Evolutionary conservation across 257 asterid genomes (phyloP).

Genomic region (Gentiana straminea): DNA sequence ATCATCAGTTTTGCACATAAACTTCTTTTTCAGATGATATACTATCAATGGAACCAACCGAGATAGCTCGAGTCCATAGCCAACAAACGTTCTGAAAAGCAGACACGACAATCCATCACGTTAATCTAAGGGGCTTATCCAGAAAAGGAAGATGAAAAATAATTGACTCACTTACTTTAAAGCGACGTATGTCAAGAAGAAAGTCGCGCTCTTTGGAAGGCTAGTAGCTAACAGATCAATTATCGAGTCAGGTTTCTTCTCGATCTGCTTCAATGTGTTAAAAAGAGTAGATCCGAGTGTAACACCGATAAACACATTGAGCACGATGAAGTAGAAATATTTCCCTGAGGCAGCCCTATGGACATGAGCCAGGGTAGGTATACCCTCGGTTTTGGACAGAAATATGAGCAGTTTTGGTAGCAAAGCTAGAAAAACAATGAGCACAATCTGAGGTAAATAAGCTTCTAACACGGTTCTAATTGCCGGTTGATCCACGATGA

Average conservation of each 20-base stretch:
- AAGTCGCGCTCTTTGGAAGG: constrained; percentile 93
- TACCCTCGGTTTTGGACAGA: constrained; percentile 84
- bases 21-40: constrained; percentile 66
- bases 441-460: constrained; percentile 86
- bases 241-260: constrained; percentile 34
- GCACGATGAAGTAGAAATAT: constrained; percentile 67
- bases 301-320: constrained; percentile 86
- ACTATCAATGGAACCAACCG: constrained; percentile 68
- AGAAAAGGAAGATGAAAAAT: no score
- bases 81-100: constrained; percentile 77
- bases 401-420: constrained; percentile 62
- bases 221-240: constrained; percentile 48
- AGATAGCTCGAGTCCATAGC: constrained; percentile 90
- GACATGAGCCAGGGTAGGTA: constrained; percentile 64
- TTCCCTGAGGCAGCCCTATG: constrained; percentile 89
- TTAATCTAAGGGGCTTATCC: no score
- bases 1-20: constrained; percentile 71
- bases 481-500: constrained; percentile 25
- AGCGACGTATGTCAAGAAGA: constrained; percentile 91
- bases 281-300: constrained; percentile 68
- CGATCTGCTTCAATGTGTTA: constrained; percentile 31
- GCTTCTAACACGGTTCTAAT: constrained; percentile 74
- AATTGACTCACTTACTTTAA: constrained; percentile 46
- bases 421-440: constrained; percentile 67
- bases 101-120: no score